Base-by-base conservation (phyloP, 345 rosid genomes). In the Arabis hirsuta region DNA sequence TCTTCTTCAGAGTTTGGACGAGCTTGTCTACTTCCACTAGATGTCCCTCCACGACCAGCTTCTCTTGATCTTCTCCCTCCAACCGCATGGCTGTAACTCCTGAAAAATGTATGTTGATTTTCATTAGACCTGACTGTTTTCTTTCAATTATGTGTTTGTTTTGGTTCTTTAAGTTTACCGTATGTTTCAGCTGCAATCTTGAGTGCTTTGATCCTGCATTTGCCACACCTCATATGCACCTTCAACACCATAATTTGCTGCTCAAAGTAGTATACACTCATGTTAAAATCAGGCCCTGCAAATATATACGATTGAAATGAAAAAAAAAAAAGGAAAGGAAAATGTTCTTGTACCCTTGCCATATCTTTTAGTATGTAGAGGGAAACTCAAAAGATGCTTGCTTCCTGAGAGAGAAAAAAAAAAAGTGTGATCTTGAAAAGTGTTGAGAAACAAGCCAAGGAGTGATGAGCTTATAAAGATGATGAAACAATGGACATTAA, bases 141-240 rank as follows among this genome's bases (percentile, higher is more conserved):
- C 10, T 3, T 13, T 42, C 2, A 1, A 1, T 16, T 11, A 34
- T 19, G 7, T 55, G 14, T 13, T 8, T 69, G 19, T 6, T 4
- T 34, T 12, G 7, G 12, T 68, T 42, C 6, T 68, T 44, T 7
- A 46, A 31, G 13, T n/a, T 39, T 69, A 69, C 73, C 65, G 27
- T 34, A n/a, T 12, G 73, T 19, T 69, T 12, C 12, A 12, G 57
- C 58, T 38, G 34, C 50, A 24, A 46, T 69, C 50, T 26, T 58
- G 50, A 69, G 22, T 13, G 74, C 66, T 57, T 57, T 57, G 47
- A 42, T 58, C 66, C 41, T 69, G 57, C 66, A 70, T 11, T 13
- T 59, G 22, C 48, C 58, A 58, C 74, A 70, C 41, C 48, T 58
- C 74, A 70, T 58, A 22, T 62, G 74, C 58, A 70, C 58, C 11